Conservation (phyloP, 495 filamentous ascomycete species). For the Penicillium paxilli region DNA sequence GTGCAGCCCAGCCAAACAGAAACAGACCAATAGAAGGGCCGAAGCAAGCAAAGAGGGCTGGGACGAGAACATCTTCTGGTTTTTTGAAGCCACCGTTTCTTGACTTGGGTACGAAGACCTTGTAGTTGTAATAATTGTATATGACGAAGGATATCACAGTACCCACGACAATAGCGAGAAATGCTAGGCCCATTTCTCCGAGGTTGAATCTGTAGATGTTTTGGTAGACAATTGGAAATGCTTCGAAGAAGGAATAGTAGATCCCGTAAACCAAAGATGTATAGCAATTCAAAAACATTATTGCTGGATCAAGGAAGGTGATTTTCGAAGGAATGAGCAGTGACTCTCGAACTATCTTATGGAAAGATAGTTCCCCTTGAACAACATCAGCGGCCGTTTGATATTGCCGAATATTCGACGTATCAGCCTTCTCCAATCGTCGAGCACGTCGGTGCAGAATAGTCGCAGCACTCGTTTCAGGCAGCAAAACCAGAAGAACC, state of each 20-base stretch:
- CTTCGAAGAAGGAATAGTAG: constrained; percentile 56
- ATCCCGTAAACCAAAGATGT: constrained; percentile 48
- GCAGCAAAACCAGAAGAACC: constrained; percentile 47
- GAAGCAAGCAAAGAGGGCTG: constrained; percentile 54
- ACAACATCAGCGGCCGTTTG: constrained; percentile 34
- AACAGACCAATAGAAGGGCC: constrained; percentile 57
- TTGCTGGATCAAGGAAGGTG: constrained; percentile 43
- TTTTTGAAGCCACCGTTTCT: constrained; percentile 31
- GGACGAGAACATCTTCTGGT: constrained; percentile 42
- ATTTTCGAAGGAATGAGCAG: constrained; percentile 3
- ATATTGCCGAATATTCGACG: constrained; percentile 2
- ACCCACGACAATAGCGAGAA: constrained; percentile 44
- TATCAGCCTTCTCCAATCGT: constrained; percentile 38
- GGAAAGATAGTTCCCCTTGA: constrained; percentile 20
- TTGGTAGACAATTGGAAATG: constrained; percentile 49
- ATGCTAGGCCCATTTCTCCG: constrained; percentile 42
- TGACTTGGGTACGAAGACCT: not conserved
- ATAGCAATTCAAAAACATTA: constrained; percentile 50
- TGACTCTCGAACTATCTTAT: constrained; percentile 17
- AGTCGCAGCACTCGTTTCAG: constrained; percentile 52
- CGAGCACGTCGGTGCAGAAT: constrained; percentile 52
- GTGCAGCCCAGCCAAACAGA: constrained; percentile 61
- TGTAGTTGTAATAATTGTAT: constrained; percentile 8
- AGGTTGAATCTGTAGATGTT: constrained; percentile 46
- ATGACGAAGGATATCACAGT: constrained; percentile 2